phyloP scores from a whole-genome alignment of 352 stramenopile genomes.

The Phytophthora constricta region DNA sequence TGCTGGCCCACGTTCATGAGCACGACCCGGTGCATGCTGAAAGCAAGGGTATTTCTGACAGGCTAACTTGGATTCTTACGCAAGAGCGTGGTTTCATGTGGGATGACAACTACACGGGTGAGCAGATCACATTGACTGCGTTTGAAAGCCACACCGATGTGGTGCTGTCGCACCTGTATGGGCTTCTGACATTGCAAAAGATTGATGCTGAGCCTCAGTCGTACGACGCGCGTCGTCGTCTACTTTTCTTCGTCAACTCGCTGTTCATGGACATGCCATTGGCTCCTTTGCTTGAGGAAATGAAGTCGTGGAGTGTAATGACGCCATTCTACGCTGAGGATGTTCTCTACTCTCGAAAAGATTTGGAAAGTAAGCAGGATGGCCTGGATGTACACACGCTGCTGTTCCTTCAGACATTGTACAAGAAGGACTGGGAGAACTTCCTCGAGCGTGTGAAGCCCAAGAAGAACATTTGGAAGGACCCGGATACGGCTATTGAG shows the following conservation, averaged over 20 bases:
- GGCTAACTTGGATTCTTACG: slow-evolving; percentile 96
- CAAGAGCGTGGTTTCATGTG: slow-evolving; percentile 99
- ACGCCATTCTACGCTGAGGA: slow-evolving; percentile 99
- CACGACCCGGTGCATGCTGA: slow-evolving; percentile 83
- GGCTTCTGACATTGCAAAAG: slow-evolving; percentile 95
- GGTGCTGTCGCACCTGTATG: slow-evolving; percentile 91
- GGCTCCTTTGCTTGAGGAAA: slow-evolving; percentile 96
- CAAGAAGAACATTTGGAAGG: slow-evolving; percentile 93
- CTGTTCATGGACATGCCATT: slow-evolving; percentile 99
- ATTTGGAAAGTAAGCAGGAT: slow-evolving; percentile 96
- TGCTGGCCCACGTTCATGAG: slow-evolving; percentile 80
- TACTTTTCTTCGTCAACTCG: slow-evolving; percentile 99
- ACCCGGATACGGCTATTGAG: slow-evolving; percentile 86
- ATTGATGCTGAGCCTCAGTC: slow-evolving; percentile 97
- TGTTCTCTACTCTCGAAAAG: slow-evolving; percentile 96
- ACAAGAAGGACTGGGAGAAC: slow-evolving; percentile 98
- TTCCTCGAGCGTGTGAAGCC: slow-evolving; percentile 97
- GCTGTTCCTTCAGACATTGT: slow-evolving; percentile 95
- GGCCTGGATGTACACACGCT: slow-evolving; percentile 91
- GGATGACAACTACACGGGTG: slow-evolving; percentile 97
- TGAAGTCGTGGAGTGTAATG: slow-evolving; percentile 99
- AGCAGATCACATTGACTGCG: slow-evolving; percentile 91
- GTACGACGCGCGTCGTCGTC: slow-evolving; percentile 94
- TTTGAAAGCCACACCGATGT: slow-evolving; percentile 85
- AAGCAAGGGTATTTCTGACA: slow-evolving; percentile 92